These are phyloP conservation scores for Tolypocladium pustulatum DNA, from an alignment of 2,329 filamentous ascomycete species.

Conservation along the genomic window DNA sequence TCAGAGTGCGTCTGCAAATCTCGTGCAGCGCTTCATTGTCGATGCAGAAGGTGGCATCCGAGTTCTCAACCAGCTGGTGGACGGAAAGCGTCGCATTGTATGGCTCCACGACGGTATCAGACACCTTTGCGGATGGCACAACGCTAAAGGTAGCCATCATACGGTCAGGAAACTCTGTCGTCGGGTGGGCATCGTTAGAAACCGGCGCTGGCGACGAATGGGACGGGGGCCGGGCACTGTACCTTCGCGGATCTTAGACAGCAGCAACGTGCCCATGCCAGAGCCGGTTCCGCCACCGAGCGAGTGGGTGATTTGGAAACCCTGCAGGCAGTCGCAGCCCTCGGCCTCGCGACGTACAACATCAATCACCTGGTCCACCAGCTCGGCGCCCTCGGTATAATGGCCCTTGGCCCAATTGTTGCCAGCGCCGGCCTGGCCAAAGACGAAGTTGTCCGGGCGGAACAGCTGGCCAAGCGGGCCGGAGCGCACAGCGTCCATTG, in stretches of 20 bases:
- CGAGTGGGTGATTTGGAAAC: conserved; percentile 99
- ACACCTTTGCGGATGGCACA: conserved; percentile 97
- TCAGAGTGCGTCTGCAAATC: conserved; percentile 99
- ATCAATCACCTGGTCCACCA: conserved; percentile 95
- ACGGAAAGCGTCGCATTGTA: conserved; percentile 99
- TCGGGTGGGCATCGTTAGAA: background rate
- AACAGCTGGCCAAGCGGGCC: conserved; percentile 98
- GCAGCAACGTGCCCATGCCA: conserved; percentile 98
- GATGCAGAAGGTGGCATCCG: conserved; percentile 99
- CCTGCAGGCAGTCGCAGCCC: conserved; percentile 98
- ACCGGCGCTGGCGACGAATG: background rate
- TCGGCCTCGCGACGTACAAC: conserved; percentile 98
- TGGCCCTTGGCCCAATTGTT: conserved; percentile 99
- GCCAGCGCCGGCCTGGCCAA: conserved; percentile 97
- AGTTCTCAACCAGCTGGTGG: conserved; percentile 99
- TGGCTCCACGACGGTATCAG: conserved; percentile 97
- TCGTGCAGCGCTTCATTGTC: conserved; percentile 99
- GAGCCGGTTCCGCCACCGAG: conserved; percentile 99
- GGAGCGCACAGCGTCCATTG: conserved; percentile 98
- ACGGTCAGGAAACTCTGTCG: conserved; percentile 84
- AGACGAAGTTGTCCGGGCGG: conserved; percentile 99
- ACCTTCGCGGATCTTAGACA: conserved; percentile 96
- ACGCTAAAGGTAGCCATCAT: conserved; percentile 99
- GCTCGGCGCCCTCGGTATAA: conserved; percentile 98
- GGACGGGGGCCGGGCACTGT: background rate